Percentiles rank a stretch among this genome's conserved stretches.
phyloP scores from a whole-genome alignment of 2,329 filamentous ascomycete species.

The Aspergillus aculeatinus region DNA sequence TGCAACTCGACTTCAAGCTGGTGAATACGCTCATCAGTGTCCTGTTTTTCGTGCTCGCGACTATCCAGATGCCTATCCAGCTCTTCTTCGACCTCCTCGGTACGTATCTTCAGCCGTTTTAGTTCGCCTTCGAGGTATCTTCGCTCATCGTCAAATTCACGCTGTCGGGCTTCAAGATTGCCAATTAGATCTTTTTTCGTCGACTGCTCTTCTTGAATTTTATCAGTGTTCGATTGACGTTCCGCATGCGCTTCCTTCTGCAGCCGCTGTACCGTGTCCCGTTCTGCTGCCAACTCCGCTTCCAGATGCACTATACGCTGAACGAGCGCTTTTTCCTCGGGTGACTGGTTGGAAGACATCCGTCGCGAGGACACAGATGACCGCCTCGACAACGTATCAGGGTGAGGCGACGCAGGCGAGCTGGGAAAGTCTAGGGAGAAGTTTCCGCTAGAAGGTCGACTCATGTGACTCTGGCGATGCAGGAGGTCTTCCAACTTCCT shows the following conservation, averaged over 20 bases:
- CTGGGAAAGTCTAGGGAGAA: conserved; percentile 45
- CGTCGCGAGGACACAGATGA: conserved; percentile 62
- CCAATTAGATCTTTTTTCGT: conserved; percentile 92
- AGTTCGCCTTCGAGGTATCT: conserved; percentile 80
- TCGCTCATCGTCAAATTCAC: conserved; percentile 82
- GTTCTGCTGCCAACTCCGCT: conserved; percentile 72
- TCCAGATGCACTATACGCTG: conserved; percentile 69
- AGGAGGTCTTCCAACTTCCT: conserved; percentile 88
- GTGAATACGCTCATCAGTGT: conserved; percentile 66
- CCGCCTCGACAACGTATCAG: conserved; percentile 51
- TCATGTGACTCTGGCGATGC: conserved; percentile 71
- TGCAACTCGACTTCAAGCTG: conserved; percentile 71
- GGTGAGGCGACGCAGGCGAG: conserved; percentile 43
- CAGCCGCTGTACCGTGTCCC: conserved; percentile 63
- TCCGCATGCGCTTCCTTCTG: conserved; percentile 67
- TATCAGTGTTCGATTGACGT: conserved; percentile 61
- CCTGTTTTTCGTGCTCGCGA: conserved; percentile 75
- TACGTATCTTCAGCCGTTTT: conserved; percentile 68
- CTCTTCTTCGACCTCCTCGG: conserved; percentile 90
- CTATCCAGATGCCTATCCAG: conserved; percentile 81
- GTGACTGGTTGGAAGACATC: conserved; percentile 59
- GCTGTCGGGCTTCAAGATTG: conserved; percentile 90
- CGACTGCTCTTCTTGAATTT: conserved; percentile 79
- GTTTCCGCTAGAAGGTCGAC: conserved; percentile 53
- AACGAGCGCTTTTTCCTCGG: conserved; percentile 61